Evolutionary conservation across 768 basidiomycete species (phyloP), one percentile per base, ranked within the genome.

Genomic region (Tricholoma flavovirens): DNA sequence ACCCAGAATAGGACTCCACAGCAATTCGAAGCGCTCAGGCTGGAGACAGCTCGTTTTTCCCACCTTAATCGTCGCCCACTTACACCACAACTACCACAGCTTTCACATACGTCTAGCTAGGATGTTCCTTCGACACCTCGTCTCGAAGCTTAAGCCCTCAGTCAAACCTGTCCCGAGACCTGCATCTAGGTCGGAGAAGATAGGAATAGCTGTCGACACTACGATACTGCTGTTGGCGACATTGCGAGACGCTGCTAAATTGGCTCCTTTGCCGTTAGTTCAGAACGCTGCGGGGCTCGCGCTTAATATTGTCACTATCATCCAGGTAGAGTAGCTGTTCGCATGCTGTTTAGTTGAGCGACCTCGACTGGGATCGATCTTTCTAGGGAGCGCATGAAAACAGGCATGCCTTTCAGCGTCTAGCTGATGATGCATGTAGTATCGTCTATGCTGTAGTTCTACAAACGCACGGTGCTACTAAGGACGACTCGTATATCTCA

Each of bases 391-490:
- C 63, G 0, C 60, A 60, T 12, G 62, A 61, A 15, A 68, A 68
- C 53, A 62, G 63, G 50, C 60, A 58, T 12, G 48, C 56, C 3
- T 68, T 67, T 59, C 53, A 55, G 43, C 32, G 45, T 21, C 59
- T 68, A 12, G 66, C 67, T 9, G 62, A 57, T 11, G 66, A 68
- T 48, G 59, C 63, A 8, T 64, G 66, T 35, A 60, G 57, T 36
- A 49, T 66, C 35, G 64, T 66, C 10, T 64, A 56, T 24, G 60
- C 63, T 8, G 61, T 67, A 10, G 1, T 38, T 60, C 58, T 40
- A 46, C 59, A 29, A 58, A 62, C 21, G 55, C 59, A 57, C 54
- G 36, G 29, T 56, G 36, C 36, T n/a, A 49, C 57, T 61, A 30
- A 58, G 56, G 14, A 56, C 21, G 43, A 29, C 59, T 50, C 15